Conservation (phyloP, 208 protist genomes). For the Leishmania turanica region DNA sequence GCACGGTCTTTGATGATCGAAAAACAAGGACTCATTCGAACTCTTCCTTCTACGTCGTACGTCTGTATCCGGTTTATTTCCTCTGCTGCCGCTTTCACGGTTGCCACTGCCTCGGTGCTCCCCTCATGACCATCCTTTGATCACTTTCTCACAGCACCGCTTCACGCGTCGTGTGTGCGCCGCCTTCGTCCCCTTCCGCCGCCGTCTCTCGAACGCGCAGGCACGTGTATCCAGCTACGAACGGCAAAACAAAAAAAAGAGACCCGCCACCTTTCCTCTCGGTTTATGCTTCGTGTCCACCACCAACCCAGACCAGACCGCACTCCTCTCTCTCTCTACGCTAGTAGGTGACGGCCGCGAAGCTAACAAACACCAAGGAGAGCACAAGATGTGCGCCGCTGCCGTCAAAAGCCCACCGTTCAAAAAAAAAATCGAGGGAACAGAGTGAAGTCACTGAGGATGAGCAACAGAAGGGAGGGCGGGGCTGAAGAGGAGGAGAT, state of each 20-base stretch:
- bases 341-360: not conserved
- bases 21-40: not conserved
- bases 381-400: not conserved
- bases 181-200: not conserved
- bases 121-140: not conserved
- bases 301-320: not conserved
- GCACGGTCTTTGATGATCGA: not conserved
- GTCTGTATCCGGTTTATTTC: not conserved
- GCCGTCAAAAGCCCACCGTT: not conserved
- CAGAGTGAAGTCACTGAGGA: not conserved
- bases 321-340: not conserved
- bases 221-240: not conserved
- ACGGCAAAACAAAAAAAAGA: not conserved
- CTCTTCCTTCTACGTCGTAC: not conserved
- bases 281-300: not conserved
- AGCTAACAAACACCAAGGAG: not conserved
- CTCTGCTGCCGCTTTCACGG: not conserved
- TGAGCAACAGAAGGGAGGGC: not conserved
- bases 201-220: not conserved
- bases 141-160: not conserved
- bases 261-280: not conserved
- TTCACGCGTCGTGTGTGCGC: not conserved
- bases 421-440: not conserved
- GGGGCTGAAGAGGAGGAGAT: not conserved
- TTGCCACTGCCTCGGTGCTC: not conserved